These are phyloP conservation scores for Populus ilicifolia DNA, from an alignment of 345 rosid genomes.

Conservation along the genomic window DNA sequence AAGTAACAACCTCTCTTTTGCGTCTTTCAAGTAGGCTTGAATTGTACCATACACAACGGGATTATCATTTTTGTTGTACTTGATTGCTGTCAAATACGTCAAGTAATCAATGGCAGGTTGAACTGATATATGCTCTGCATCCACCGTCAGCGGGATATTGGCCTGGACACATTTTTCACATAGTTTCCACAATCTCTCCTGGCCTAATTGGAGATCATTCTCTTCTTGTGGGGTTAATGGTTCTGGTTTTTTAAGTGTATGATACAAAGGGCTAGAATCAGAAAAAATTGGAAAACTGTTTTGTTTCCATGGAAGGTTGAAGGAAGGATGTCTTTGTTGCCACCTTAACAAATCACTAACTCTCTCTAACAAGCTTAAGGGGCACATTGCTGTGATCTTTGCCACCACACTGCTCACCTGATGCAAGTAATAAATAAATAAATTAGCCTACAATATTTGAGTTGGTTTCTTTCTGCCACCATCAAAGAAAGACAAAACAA, in stretches of 20 bases:
- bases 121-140: slow-evolving; percentile 74
- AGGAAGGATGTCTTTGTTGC: slow-evolving; percentile 57
- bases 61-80: slow-evolving; percentile 41
- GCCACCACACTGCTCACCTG: slow-evolving; percentile 76
- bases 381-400: slow-evolving; percentile 78
- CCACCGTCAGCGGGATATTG: slow-evolving; percentile 50
- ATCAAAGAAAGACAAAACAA: not conserved
- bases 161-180: slow-evolving; percentile 54
- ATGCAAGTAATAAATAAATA: not conserved
- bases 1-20: slow-evolving; percentile 54
- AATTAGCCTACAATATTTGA: not conserved
- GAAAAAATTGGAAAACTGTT: slow-evolving; percentile 61
- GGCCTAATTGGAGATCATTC: slow-evolving; percentile 47
- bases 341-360: slow-evolving; percentile 78
- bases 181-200: slow-evolving; percentile 44
- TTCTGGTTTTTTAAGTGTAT: slow-evolving; percentile 57
- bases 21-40: slow-evolving; percentile 80
- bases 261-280: slow-evolving; percentile 64
- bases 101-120: slow-evolving; percentile 90
- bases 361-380: slow-evolving; percentile 52
- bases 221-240: slow-evolving; percentile 63
- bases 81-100: slow-evolving; percentile 53
- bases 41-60: slow-evolving; percentile 66
- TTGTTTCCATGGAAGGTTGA: slow-evolving; percentile 73
- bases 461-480: not conserved